Evolutionary conservation across 441 rosid species (phyloP), one percentile per base, ranked within the genome.

Genomic region (Pelargonium fulgidum): DNA sequence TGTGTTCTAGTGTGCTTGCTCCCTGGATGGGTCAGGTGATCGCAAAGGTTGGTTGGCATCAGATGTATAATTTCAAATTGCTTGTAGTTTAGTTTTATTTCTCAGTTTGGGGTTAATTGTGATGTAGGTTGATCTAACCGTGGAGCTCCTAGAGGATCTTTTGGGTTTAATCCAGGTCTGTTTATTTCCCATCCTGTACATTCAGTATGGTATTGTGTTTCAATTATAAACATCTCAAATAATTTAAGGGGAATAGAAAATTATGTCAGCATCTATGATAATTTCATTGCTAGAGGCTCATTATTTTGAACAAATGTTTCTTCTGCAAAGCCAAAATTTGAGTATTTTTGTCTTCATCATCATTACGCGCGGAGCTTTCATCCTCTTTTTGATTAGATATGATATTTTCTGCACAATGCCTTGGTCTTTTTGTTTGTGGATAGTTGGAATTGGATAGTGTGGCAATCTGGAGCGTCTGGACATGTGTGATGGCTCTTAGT

Each of bases 91-190:
- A 8, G 66, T 61, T 69, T 64, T 65, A 66, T 70, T 64, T 67
- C 67, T 71, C n/a, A 50, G 59, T 68, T 68, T 62, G 74, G 68
- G 26, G 70, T 62, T 84, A 72, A 66, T 74, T 76, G 44, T 80
- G 73, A 19, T 71, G 29, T 75, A 91, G 97, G 81, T 88, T 75
- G 97, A 91, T 81, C 86, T 91, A 69, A 67, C 83, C 11, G 77
- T 88, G 77, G 97, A 91, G 78, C 91, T 91, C 67, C 77, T 88
- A 50, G 97, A 91, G 82, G 97, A 89, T 68, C 89, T 91, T 75
- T 72, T 88, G 83, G 91, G 87, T 70, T 81, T 77, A 68, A 83
- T 91, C 75, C 97, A 88, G 91, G 97, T 86, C 71, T 74, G 78
- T 72, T 4, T 68, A 13, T 7, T 20, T 9, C 33, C 56, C 54